Evolutionary conservation across 352 stramenopile genomes (phyloP).

Genomic region (Phytophthora citrophthora): DNA sequence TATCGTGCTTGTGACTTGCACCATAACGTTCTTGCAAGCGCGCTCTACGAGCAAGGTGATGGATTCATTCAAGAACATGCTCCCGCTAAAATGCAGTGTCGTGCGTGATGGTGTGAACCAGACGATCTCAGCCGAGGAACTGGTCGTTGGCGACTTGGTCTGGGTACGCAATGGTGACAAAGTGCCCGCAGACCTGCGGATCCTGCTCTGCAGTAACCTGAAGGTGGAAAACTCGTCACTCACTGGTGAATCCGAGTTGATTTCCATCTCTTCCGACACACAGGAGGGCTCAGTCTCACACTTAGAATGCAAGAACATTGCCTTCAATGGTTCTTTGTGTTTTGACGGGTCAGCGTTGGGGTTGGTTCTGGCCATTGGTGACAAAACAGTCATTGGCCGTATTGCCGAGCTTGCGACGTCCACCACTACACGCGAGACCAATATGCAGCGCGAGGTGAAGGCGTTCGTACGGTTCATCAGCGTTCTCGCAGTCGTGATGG

Average conservation of each 20-base stretch:
- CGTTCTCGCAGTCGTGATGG: constrained; percentile 42
- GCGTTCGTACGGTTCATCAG: constrained; percentile 57
- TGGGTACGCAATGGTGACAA: constrained; percentile 60
- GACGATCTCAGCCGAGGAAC: constrained; percentile 49
- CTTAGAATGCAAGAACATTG: constrained; percentile 56
- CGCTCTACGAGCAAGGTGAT: constrained; percentile 53
- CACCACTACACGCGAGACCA: constrained; percentile 38
- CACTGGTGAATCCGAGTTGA: constrained; percentile 60
- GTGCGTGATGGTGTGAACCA: constrained; percentile 52
- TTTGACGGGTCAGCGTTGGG: constrained; percentile 51
- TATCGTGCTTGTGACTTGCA: constrained; percentile 48
- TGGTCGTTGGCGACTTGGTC: constrained; percentile 60
- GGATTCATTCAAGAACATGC: constrained; percentile 63
- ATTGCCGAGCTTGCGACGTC: constrained; percentile 55
- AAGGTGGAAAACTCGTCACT: constrained; percentile 77
- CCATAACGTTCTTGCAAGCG: constrained; percentile 48
- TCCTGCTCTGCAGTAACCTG: constrained; percentile 54
- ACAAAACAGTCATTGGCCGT: constrained; percentile 60
- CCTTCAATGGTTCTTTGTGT: constrained; percentile 56
- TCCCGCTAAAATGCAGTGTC: constrained; percentile 44
- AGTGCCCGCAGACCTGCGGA: constrained; percentile 55
- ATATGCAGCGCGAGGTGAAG: constrained; percentile 55
- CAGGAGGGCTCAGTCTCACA: constrained; percentile 32
- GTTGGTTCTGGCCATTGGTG: constrained; percentile 50
- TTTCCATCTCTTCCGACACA: constrained; percentile 34